A percentile compares a stretch with the other conserved stretches of the same genome.
These are phyloP conservation scores for Corchorus capsularis DNA, from an alignment of 345 rosid genomes.

Conservation along the genomic window DNA sequence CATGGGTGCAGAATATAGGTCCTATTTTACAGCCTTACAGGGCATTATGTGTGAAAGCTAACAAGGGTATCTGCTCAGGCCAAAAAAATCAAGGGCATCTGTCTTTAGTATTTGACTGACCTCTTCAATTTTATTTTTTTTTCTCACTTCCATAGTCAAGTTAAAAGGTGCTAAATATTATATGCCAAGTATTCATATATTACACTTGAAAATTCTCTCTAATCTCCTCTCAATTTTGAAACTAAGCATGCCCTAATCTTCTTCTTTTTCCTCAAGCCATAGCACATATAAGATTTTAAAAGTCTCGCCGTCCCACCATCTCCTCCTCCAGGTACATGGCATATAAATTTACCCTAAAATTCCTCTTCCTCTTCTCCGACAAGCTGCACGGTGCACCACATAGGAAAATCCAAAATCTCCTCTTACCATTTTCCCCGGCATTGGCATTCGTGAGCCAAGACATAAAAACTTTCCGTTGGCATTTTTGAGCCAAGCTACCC, in stretches of 20 bases:
- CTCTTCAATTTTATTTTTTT: conserved; percentile 8
- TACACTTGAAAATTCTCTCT: too few relatives aligned
- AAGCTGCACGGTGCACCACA: neutral
- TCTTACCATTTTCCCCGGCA: neutral
- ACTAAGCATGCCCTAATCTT: neutral
- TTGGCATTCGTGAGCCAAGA: neutral
- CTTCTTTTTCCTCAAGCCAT: neutral
- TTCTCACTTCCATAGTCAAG: neutral
- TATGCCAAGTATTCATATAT: neutral
- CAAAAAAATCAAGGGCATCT: too few relatives aligned
- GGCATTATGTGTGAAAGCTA: neutral
- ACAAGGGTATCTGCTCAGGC: too few relatives aligned
- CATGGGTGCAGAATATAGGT: neutral
- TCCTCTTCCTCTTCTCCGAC: neutral
- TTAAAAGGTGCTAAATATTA: neutral
- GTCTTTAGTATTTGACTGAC: neutral
- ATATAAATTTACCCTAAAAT: neutral
- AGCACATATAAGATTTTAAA: neutral
- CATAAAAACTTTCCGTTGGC: neutral
- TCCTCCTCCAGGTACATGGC: neutral
- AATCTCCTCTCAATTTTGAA: too few relatives aligned
- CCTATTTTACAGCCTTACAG: neutral
- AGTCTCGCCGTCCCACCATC: neutral
- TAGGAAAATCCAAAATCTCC: neutral
- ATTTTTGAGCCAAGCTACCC: neutral